These are phyloP conservation scores for Xylaria sp. DNA, from an alignment of 2,329 filamentous ascomycete species.

Conservation along the genomic window DNA sequence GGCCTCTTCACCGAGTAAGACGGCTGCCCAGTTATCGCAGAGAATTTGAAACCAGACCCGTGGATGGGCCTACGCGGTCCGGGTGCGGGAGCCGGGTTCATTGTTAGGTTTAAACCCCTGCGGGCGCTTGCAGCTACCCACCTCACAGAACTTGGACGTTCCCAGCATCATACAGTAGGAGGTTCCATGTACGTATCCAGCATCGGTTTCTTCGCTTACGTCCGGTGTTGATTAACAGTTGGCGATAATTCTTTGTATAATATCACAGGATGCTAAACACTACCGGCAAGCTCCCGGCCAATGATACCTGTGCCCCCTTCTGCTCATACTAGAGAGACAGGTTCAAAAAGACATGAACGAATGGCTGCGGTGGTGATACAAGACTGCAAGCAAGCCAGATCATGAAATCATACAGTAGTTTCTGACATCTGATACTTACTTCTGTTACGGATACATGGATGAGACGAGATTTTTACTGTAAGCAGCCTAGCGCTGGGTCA, in stretches of 20 bases:
- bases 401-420: not conserved
- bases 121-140: conserved; percentile 15
- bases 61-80: conserved; percentile 14
- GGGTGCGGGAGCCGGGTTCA: conserved; percentile 7
- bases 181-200: not conserved
- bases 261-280: not conserved
- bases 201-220: conserved; percentile 1
- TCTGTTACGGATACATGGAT: not conserved
- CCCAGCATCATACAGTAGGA: not conserved
- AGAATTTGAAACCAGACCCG: conserved; percentile 13
- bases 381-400: not conserved
- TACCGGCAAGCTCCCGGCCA: conserved; percentile 8
- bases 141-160: not conserved
- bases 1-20: conserved; percentile 3
- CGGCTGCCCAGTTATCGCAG: not conserved
- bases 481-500: not conserved
- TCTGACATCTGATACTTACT: not conserved
- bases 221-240: not conserved
- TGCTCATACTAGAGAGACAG: not conserved
- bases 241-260: not conserved
- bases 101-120: conserved; percentile 11
- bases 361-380: not conserved
- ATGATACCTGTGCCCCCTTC: not conserved
- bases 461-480: conserved; percentile 2
- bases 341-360: conserved; percentile 12